These are phyloP conservation scores for Neoarthrinium moseri DNA, from an alignment of 2,329 filamentous ascomycete genomes.

Conservation along the genomic window DNA sequence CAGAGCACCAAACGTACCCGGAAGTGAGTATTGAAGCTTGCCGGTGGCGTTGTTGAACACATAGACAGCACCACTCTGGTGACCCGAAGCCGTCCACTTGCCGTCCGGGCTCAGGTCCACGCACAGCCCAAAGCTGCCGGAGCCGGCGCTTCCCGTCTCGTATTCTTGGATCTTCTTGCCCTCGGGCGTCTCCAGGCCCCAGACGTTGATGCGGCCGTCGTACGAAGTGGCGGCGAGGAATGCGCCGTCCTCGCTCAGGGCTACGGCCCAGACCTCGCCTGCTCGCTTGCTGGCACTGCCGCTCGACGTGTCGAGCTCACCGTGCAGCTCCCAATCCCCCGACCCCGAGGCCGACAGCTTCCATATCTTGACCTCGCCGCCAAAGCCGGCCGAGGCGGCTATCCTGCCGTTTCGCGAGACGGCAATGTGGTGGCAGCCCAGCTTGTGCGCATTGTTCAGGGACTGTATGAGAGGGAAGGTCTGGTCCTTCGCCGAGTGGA, in stretches of 20 bases:
- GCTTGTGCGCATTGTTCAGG: slow-evolving; percentile 75
- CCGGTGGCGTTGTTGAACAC: slow-evolving; percentile 93
- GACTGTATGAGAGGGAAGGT: slow-evolving; percentile 78
- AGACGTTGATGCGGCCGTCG: slow-evolving; percentile 86
- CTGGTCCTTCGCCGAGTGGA: slow-evolving; percentile 72
- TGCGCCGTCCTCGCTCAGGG: slow-evolving; percentile 78
- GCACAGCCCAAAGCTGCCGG: slow-evolving; percentile 86
- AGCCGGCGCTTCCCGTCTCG: slow-evolving; percentile 68
- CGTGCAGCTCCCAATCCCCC: slow-evolving; percentile 51
- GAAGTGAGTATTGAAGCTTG: slow-evolving; percentile 79
- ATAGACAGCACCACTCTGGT: slow-evolving; percentile 89
- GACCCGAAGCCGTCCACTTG: slow-evolving; percentile 83
- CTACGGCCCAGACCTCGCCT: slow-evolving; percentile 83
- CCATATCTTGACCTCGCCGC: slow-evolving; percentile 87
- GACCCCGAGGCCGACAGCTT: slow-evolving; percentile 57
- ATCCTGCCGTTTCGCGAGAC: slow-evolving; percentile 66
- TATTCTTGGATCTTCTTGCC: slow-evolving; percentile 73
- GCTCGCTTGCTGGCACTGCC: slow-evolving; percentile 32
- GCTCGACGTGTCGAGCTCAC: slow-evolving; percentile 38
- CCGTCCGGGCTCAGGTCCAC: slow-evolving; percentile 81
- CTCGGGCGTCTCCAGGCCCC: slow-evolving; percentile 63
- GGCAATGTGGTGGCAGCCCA: slow-evolving; percentile 88
- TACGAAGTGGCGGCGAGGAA: slow-evolving; percentile 86
- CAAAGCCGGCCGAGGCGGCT: slow-evolving; percentile 85
- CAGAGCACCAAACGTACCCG: slow-evolving; percentile 51